phyloP scores from a whole-genome alignment of 192 early-diverging fungal genomes.

The Rhizophagus clarus region DNA sequence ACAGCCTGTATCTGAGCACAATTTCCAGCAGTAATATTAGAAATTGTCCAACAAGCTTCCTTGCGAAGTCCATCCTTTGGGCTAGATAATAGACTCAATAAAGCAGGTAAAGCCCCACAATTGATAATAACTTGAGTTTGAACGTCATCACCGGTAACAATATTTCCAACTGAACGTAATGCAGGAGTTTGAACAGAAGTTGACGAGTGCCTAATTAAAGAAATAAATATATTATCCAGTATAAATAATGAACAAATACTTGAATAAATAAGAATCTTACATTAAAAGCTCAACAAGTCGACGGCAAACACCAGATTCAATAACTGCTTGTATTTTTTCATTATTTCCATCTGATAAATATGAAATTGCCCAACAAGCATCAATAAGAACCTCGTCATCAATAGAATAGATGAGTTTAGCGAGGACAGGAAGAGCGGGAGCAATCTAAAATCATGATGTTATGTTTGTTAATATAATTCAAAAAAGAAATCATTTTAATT shows the following conservation, averaged over 20 bases:
- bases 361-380: constrained; percentile 99
- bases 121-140: constrained; percentile 97
- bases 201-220: constrained; percentile 59
- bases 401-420: constrained; percentile 87
- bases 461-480: constrained; percentile 5
- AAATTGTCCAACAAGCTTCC: constrained; percentile 99
- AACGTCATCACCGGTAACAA: constrained; percentile 97
- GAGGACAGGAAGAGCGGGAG: constrained; percentile 83
- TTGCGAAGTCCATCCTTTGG: constrained; percentile 96
- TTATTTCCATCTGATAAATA: constrained; percentile 97
- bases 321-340: constrained; percentile 98
- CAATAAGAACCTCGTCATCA: constrained; percentile 96
- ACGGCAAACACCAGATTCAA: constrained; percentile 92
- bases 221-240: not conserved
- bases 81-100: constrained; percentile 81
- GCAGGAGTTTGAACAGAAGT: constrained; percentile 95
- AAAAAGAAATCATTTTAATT: not conserved
- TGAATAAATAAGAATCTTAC: constrained; percentile 26
- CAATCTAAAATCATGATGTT: constrained; percentile 60
- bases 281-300: constrained; percentile 92
- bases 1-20: constrained; percentile 91
- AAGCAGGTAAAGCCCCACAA: constrained; percentile 78
- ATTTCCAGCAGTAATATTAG: constrained; percentile 98
- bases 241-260: not conserved
- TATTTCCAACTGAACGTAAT: constrained; percentile 96